phyloP scores from a whole-genome alignment of 345 rosid species.

The Pseudoturritis turrita region DNA sequence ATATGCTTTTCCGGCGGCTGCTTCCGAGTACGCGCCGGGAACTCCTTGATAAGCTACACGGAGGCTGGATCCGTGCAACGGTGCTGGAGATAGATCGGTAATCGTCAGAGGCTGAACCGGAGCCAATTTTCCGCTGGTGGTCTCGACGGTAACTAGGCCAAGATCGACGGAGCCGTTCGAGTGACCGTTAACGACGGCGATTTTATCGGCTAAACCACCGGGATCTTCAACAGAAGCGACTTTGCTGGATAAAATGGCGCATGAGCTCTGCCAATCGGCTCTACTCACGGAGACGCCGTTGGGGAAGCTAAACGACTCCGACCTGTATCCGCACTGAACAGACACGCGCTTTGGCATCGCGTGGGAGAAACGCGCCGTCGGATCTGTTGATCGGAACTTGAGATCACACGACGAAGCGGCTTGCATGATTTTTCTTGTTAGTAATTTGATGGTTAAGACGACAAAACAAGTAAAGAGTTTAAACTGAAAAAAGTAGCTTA shows the following conservation, averaged over 20 bases:
- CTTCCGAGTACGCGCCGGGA: slow-evolving; percentile 96
- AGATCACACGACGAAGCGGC: slow-evolving; percentile 23
- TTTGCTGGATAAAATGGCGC: slow-evolving; percentile 71
- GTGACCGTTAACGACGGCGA: slow-evolving; percentile 62
- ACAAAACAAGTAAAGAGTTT: too few species aligned
- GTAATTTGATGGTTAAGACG: neutral
- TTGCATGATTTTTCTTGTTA: slow-evolving; percentile 8
- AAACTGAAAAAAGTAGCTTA: too few species aligned
- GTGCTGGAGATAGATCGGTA: slow-evolving; percentile 81
- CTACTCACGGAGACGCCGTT: slow-evolving; percentile 47
- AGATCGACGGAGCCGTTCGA: slow-evolving; percentile 44
- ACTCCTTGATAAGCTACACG: slow-evolving; percentile 97
- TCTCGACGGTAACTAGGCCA: slow-evolving; percentile 48
- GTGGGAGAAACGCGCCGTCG: slow-evolving; percentile 2
- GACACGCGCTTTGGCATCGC: slow-evolving; percentile 8
- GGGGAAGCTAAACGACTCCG: slow-evolving; percentile 43
- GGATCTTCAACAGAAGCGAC: slow-evolving; percentile 46
- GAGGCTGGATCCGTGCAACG: slow-evolving; percentile 78
- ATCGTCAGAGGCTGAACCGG: slow-evolving; percentile 54
- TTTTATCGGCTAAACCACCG: slow-evolving; percentile 32
- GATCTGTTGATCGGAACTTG: slow-evolving; percentile 16
- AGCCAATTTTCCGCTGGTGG: neutral
- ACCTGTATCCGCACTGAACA: slow-evolving; percentile 38
- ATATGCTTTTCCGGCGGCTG: slow-evolving; percentile 95
- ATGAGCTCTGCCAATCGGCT: slow-evolving; percentile 81